Base-by-base conservation (phyloP, 2,329 filamentous ascomycete genomes). In the Diaporthe ilicicola region DNA sequence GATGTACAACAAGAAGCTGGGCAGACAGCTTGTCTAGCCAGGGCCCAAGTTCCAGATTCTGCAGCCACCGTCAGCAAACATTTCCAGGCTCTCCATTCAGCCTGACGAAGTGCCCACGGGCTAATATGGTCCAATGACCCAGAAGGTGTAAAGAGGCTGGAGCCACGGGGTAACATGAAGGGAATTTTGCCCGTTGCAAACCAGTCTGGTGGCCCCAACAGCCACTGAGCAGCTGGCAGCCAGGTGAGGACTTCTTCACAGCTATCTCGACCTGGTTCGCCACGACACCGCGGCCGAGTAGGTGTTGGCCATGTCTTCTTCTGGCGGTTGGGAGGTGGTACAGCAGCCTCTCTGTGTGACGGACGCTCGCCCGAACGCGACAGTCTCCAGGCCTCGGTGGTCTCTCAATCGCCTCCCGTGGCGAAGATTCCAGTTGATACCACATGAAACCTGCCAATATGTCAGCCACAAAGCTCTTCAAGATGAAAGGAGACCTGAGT, bases 11-110 rank as follows among this genome's bases (percentile, higher is more conserved):
- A 2, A 42, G 7, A 1, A 29, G 32, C 44, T 4, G 6, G 13
- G 29, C 17, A 46, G 55, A 46, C 39, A 61, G 39, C 55, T 61
- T 29, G 55, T 44, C 56, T 32, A 61, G 64, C 24, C n/a, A 13
- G 34, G 3, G 19, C 24, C 24, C 32, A 9, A 9, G 32, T 9
- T 34, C 32, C 1, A 5, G 9, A 22, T 34, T 24, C 50, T 55
- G 29, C 65, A 27, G 29, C 9, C 13, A 39, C 29, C 51, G 48
- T 24, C 19, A 53, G 65, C 65, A 67, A 56, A 56, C 65, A 39
- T 17, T 13, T 12, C 37, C n/a, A n/a, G 24, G 19, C 29, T 19
- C 22, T n/a, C 19, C 32, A 2, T 50, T 13, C n/a, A 42, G 44
- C n/a, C 8, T 12, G 10, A 7, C 24, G 22, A 19, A 9, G 27